phyloP scores from a whole-genome alignment of 2,329 filamentous ascomycete species.

The Aspergillus quadricinctus region DNA sequence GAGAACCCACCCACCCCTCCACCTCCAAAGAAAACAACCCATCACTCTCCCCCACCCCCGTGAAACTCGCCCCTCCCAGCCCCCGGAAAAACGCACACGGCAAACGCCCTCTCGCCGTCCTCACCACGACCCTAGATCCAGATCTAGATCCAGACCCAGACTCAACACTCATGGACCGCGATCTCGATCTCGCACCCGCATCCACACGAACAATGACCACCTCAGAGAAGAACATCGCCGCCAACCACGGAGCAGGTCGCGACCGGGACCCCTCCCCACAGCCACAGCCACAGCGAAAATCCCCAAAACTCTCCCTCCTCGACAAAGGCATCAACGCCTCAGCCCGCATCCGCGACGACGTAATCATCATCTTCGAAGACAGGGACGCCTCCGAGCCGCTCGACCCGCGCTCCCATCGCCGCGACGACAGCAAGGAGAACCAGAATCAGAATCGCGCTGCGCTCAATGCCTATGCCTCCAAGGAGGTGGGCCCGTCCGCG shows the following conservation, averaged over 20 bases:
- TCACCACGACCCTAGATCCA: slow-evolving; percentile 32
- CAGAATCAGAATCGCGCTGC: slow-evolving; percentile 21
- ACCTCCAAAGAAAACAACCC: slow-evolving; percentile 49
- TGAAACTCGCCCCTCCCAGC: slow-evolving; percentile 32
- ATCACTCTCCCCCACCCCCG: slow-evolving; percentile 36
- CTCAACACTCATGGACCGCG: slow-evolving; percentile 1
- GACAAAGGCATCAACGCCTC: slow-evolving; percentile 21
- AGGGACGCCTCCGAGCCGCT: slow-evolving; percentile 21
- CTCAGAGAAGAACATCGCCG: slow-evolving; percentile 41
- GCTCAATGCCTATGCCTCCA: slow-evolving; percentile 6
- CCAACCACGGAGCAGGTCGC: too few species aligned
- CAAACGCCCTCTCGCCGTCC: slow-evolving; percentile 43
- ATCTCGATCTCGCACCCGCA: slow-evolving; percentile 24
- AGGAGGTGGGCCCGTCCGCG: slow-evolving; percentile 8
- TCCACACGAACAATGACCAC: slow-evolving; percentile 31
- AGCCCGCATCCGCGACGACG: slow-evolving; percentile 21
- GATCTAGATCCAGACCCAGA: slow-evolving; percentile 30
- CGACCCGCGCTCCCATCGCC: slow-evolving; percentile 10
- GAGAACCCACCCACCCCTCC: slow-evolving; percentile 19
- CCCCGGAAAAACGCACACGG: slow-evolving; percentile 33
- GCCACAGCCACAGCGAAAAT: slow-evolving; percentile 26
- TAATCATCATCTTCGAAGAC: slow-evolving; percentile 30
- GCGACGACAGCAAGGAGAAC: slow-evolving; percentile 21
- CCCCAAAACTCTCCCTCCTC: slow-evolving; percentile 29
- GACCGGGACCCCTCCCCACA: slow-evolving; percentile 16